Evolutionary conservation across 192 early-diverging fungal species (phyloP), one percentile per base, ranked within the genome.

Genomic region (Coemansia sp.): DNA sequence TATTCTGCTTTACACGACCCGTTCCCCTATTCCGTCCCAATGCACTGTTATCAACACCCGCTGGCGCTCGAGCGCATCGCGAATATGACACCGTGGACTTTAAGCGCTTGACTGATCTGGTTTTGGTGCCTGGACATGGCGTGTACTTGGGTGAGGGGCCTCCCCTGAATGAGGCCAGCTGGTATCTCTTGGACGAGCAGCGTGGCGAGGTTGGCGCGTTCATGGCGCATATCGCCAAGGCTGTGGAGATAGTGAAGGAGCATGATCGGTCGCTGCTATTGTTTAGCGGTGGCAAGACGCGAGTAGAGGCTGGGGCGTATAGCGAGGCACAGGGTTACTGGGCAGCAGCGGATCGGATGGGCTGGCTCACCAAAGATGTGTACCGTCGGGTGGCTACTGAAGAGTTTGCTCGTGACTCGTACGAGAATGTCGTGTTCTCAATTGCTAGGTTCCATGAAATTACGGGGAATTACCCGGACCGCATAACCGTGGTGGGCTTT

Each of bases 291-390:
- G 74, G 78, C 45, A 74, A 75, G 65, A 84, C 78, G 16, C 61
- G 76, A 8, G 13, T 75, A 28, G 62, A 65, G 26, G 83, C 77
- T 2, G 77, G 74, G 5, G 65, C 63, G 42, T 63, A 70, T 26
- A 84, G 75, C 67, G 83, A 84, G 76, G 77, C 78, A 4, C 71
- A 75, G 66, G 76, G 83, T 0, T 84, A 84, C 67, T 84, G 83
- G 83, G 43, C 67, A 31, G 74, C 77, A 8, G 83, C 83, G 5
- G 77, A 84, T 20, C 64, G 61, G 24, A 77, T 77, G 72, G 66
- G 67, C 24, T 81, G 77, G 83, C 69, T 81, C 37, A 69, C 70
- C 11, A 58, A 56, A 28, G 66, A 70, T 21, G 68, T 79, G 11
- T 74, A 74, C 26, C 71, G 71, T 36, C 70, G 83, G 31, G 75